Base-by-base conservation (phyloP, 192 early-diverging fungal genomes). In the Diversispora epigaea region DNA sequence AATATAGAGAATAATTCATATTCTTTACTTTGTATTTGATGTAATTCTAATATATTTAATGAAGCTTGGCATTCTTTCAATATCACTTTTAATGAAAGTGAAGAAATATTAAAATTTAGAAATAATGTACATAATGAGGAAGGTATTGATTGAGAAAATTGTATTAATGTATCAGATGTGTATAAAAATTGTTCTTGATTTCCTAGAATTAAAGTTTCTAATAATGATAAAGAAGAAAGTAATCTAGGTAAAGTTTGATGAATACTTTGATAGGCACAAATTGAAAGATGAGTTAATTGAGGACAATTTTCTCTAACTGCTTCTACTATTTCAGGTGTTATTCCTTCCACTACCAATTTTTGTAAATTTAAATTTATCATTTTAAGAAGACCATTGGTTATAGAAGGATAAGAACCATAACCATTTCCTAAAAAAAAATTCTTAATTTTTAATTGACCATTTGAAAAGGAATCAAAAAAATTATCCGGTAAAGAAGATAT, bases 61-160 rank as follows among this genome's bases (percentile, higher is more conserved):
- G 25, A 9, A 17, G 40, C 3, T 63, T 32, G 39, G 41, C 40
- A 32, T 12, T 63, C 22, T 43, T 32, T 40, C 41, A 63, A 63
- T n/a, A 63, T 25, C 2, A 63, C 10, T 43, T 40, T 63, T 40
- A 63, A 63, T 41, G 22, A 63, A 40, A 41, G 32, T 17, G 17
- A 63, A 17, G 61, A 63, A 63, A 63, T 63, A 19, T 63, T 63
- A 17, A 63, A 63, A 40, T 63, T 63, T 63, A 63, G n/a, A n/a
- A 15, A 44, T 63, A 63, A 40, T 41, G 40, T 17, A 41, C 40
- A 17, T 40, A 63, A 17, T 17, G 61, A 63, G 41, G 41, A 4
- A 40, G 61, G 61, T 1, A 63, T 44, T 44, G 61, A 63, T 63
- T 63, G 61, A 41, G 40, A 6, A 63, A 63, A 63, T 63, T 40